phyloP scores from a whole-genome alignment of 2,329 filamentous ascomycete genomes.

The Aspergillus niger region DNA sequence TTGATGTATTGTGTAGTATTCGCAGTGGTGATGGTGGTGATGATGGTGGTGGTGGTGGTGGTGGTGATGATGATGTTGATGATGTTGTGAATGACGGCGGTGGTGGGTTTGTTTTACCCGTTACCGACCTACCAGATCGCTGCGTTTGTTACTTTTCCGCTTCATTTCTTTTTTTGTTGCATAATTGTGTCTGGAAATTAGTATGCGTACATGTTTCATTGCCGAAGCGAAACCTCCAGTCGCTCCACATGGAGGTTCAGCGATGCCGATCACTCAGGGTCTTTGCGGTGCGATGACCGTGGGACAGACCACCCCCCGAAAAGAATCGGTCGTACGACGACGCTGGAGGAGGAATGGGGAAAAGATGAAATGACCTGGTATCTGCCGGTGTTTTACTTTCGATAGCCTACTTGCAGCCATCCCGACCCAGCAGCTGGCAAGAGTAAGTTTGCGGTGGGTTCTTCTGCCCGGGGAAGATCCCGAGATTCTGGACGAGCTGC shows the following conservation, averaged over 20 bases:
- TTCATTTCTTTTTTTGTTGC: slow-evolving; percentile 9
- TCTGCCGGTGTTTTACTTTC: slow-evolving; percentile 18
- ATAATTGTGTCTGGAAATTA: slow-evolving; percentile 5
- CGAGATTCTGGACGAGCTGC: slow-evolving; percentile 16
- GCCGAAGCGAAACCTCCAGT: slow-evolving; percentile 12
- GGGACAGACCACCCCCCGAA: slow-evolving; percentile 8
- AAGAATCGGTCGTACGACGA: background rate
- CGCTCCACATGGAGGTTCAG: slow-evolving; percentile 21
- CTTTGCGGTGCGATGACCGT: slow-evolving; percentile 18
- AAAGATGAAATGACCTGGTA: slow-evolving; percentile 10
- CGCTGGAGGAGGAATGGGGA: background rate
- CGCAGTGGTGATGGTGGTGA: background rate
- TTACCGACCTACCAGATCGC: background rate
- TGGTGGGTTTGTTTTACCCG: background rate
- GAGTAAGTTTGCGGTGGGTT: slow-evolving; percentile 1
- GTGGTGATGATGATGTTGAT: background rate
- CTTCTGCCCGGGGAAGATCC: slow-evolving; percentile 14
- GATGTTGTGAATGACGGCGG: background rate
- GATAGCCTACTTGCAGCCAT: slow-evolving; percentile 10
- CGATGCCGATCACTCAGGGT: slow-evolving; percentile 25
- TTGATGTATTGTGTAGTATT: background rate
- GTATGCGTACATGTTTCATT: slow-evolving; percentile 19
- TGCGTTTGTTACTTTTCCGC: background rate
- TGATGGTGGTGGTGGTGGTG: background rate
- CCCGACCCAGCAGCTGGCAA: background rate